Conservation (phyloP, 176 grass and related monocot species). For the Carex scoparia region DNA sequence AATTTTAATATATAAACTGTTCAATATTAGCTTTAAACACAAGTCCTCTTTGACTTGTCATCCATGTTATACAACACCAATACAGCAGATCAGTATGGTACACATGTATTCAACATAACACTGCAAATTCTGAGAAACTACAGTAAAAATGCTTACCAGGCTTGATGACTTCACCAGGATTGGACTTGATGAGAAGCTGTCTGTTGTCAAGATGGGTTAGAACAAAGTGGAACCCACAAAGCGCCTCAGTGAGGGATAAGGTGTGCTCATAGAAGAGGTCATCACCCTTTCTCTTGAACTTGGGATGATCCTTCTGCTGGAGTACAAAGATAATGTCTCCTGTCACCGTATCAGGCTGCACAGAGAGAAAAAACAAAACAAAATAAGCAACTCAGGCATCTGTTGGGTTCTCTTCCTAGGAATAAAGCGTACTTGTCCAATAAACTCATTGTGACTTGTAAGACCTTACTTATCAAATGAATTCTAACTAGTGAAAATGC, state of each 20-base stretch:
- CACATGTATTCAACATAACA: not conserved
- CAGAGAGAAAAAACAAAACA: not conserved
- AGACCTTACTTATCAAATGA: not conserved
- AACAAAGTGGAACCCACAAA: slow-evolving; percentile 90
- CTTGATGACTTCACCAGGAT: slow-evolving; percentile 83
- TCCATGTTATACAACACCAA: not conserved
- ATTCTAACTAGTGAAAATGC: not conserved
- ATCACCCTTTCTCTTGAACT: slow-evolving; percentile 91
- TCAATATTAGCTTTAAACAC: not conserved
- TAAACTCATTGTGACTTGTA: not conserved
- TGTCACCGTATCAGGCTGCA: slow-evolving; percentile 86
- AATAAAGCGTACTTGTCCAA: not conserved
- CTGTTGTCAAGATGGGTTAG: slow-evolving; percentile 93
- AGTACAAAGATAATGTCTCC: slow-evolving; percentile 91
- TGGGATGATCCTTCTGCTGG: slow-evolving; percentile 90
- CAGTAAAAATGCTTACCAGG: slow-evolving; percentile 51
- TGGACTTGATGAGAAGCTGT: slow-evolving; percentile 79
- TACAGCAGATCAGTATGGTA: not conserved
- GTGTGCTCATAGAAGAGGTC: slow-evolving; percentile 94
- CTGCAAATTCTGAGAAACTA: not conserved
- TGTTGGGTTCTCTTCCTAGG: not conserved
- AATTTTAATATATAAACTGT: not conserved
- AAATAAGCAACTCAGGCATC: not conserved
- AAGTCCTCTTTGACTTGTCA: not conserved
- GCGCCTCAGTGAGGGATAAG: slow-evolving; percentile 75